Conservation (phyloP, 192 early-diverging fungal genomes). For the Linnemannia elongata region DNA sequence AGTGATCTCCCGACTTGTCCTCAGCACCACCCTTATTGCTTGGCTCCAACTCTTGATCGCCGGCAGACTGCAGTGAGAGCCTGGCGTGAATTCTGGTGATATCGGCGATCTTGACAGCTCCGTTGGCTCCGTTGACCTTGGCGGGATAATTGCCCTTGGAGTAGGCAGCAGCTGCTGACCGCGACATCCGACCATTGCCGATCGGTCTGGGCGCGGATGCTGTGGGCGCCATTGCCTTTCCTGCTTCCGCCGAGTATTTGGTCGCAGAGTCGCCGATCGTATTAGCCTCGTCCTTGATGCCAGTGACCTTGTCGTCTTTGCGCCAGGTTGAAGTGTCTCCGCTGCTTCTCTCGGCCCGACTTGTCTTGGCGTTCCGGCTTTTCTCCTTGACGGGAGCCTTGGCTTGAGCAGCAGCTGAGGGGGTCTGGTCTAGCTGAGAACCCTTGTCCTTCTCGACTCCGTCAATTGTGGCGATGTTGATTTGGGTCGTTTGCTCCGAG, state of each 20-base stretch:
- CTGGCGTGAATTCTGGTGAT: slow-evolving; percentile 40
- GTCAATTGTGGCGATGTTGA: background rate
- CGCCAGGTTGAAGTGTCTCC: slow-evolving; percentile 11
- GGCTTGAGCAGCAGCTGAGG: background rate
- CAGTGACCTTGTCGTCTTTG: background rate
- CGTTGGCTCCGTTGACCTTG: slow-evolving; percentile 18
- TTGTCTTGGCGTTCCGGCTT: slow-evolving; percentile 18
- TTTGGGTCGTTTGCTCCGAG: background rate
- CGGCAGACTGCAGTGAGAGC: slow-evolving; percentile 33
- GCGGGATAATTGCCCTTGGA: slow-evolving; percentile 49
- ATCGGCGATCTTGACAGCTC: slow-evolving; percentile 21
- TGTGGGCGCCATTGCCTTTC: background rate
- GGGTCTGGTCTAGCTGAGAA: background rate
- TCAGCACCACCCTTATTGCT: background rate
- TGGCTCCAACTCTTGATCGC: slow-evolving; percentile 7
- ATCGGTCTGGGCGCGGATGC: background rate
- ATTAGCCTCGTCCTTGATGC: background rate
- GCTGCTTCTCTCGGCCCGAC: background rate
- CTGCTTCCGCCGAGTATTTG: background rate
- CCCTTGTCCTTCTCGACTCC: background rate
- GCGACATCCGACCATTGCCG: slow-evolving; percentile 9
- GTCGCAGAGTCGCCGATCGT: background rate
- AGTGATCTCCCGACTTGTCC: slow-evolving; percentile 1
- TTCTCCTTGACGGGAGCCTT: background rate
- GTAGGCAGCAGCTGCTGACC: background rate